Percentiles rank a stretch among this genome's conserved stretches.
Evolutionary conservation across 495 filamentous ascomycete species (phyloP).

Genomic region (Aspergillus nidulans): DNA sequence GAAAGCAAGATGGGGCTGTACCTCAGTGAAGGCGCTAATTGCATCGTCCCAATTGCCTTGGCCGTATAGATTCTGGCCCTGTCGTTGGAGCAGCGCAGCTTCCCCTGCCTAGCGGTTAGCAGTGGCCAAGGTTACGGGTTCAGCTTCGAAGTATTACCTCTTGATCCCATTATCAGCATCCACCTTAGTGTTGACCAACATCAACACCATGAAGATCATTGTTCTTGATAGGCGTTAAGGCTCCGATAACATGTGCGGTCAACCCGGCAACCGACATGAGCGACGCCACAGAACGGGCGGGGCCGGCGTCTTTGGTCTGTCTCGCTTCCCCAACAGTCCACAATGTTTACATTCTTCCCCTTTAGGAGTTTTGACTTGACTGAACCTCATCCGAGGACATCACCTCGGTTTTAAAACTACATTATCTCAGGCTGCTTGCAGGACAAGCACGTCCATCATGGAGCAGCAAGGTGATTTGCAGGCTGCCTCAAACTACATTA

Average conservation of each 20-base stretch:
- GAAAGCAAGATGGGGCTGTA: slow-evolving; percentile 18
- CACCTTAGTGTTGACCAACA: background rate
- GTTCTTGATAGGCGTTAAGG: background rate
- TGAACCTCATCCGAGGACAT: background rate
- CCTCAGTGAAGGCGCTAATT: slow-evolving; percentile 39
- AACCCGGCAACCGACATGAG: slow-evolving; percentile 16
- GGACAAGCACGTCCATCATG: slow-evolving; percentile 46
- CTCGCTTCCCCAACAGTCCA: slow-evolving; percentile 11
- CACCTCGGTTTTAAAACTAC: slow-evolving; percentile 4
- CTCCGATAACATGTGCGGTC: background rate
- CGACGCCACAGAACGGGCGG: slow-evolving; percentile 11
- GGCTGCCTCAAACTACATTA: slow-evolving; percentile 90
- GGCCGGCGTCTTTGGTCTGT: slow-evolving; percentile 4
- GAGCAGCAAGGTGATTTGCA: slow-evolving; percentile 69
- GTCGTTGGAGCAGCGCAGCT: slow-evolving; percentile 21
- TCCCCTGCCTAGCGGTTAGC: slow-evolving; percentile 10
- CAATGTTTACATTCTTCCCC: slow-evolving; percentile 45
- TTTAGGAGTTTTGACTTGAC: slow-evolving; percentile 24
- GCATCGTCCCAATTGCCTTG: slow-evolving; percentile 38
- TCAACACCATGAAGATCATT: background rate
- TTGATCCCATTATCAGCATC: slow-evolving; percentile 16
- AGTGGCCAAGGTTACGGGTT: background rate
- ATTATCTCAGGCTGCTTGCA: slow-evolving; percentile 19
- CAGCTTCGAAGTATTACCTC: slow-evolving; percentile 3
- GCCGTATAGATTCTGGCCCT: slow-evolving; percentile 40